phyloP scores from a whole-genome alignment of 495 filamentous ascomycete species.

The Neurospora tetraspora region DNA sequence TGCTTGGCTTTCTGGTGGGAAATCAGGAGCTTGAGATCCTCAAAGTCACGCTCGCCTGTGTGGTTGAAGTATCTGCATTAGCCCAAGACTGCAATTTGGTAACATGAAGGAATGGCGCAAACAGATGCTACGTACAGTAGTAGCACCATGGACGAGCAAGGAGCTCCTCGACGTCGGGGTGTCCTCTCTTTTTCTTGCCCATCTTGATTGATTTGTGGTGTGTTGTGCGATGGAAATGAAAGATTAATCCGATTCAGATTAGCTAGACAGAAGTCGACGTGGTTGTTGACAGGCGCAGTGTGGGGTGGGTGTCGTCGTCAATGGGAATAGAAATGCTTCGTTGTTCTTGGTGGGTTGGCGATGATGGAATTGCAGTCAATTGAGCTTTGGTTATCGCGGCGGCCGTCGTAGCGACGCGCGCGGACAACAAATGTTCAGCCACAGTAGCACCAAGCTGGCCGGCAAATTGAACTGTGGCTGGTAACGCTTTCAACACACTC shows the following conservation, averaged over 20 bases:
- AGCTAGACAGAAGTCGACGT: neutral
- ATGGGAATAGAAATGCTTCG: neutral
- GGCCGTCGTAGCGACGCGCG: neutral
- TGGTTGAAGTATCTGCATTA: slow-evolving; percentile 1
- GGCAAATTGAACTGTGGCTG: neutral
- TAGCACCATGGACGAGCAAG: slow-evolving; percentile 91
- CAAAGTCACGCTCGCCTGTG: slow-evolving; percentile 81
- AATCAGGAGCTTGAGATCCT: slow-evolving; percentile 91
- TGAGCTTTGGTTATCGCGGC: neutral
- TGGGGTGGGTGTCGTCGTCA: neutral
- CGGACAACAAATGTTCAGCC: neutral
- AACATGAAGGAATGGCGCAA: neutral
- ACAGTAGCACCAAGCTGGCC: neutral
- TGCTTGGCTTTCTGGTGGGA: slow-evolving; percentile 97
- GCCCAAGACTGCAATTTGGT: neutral
- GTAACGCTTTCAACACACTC: neutral
- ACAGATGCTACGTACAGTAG: slow-evolving; percentile 53
- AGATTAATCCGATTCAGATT: neutral
- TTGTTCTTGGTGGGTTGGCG: neutral
- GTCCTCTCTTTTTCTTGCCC: slow-evolving; percentile 78
- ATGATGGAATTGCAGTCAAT: neutral
- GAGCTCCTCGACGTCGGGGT: slow-evolving; percentile 79
- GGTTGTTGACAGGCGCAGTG: neutral
- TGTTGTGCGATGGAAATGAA: neutral
- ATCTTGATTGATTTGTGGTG: slow-evolving; percentile 30